Evolutionary conservation across 805 yeast species (phyloP), one percentile per base, ranked within the genome.

Genomic region (Pichia thaimueangensis): DNA sequence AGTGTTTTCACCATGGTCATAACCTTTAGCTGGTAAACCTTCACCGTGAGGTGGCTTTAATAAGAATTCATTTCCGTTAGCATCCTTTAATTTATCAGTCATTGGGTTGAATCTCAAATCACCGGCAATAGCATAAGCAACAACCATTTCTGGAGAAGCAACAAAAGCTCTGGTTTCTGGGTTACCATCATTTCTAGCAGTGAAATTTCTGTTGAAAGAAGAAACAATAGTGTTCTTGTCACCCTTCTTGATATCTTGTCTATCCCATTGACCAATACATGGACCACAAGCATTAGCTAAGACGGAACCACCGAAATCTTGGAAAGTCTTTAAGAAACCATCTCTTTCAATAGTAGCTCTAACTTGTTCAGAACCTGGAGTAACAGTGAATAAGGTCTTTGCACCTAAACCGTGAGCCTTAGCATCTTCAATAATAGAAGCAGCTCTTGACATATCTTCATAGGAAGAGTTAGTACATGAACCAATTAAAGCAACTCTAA

Each of bases 231-330:
- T 86, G 67, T 88, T 89, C 56, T 73, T 72, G 50, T 81, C 87
- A 56, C 69, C 69, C 60, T 64, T 64, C 56, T 64, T 57, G 48
- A 85, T 76, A 60, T 86, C 95, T 51, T 76, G 73, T 72, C 97
- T 84, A 64, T 93, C 96, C 98, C 98, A 91, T 73, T 91, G 98
- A 45, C 98, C 98, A 62, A 91, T 91, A 73, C 98, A 91, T 59
- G 97, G 98, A 54, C 98, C 98, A 75, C 98, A 91, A 17, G 98
- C 98, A 64, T 91, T 91, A 42, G 97, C 96, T 55, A 91, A 74
- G 35, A 91, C 95, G 46, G 78, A 74, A 54, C 96, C 98, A 47
- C 97, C 97, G 56, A 80, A 82, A 42, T 82, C 78, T 63, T 82
- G 80, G 63, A 91, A 88, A 33, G 82, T 78, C 36, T 82, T 72